Evolutionary conservation across 345 rosid genomes (phyloP).

Genomic region (Tarenaya hassleriana): DNA sequence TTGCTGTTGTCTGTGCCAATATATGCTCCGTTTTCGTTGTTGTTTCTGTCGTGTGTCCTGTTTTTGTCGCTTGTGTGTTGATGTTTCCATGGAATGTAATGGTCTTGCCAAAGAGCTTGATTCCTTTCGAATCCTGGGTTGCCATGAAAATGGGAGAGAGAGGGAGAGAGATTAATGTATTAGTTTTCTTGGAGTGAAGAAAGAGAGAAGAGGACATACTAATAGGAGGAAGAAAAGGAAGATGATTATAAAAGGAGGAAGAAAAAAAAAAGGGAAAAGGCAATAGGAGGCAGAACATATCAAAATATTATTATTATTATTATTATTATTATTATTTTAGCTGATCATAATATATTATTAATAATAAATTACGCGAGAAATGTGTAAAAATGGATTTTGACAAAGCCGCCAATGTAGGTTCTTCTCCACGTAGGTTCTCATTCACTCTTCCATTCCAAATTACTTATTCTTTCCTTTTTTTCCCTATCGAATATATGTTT

Average conservation of each 20-base stretch:
- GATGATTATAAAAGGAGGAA: slow-evolving; percentile 3
- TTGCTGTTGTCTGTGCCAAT: slow-evolving; percentile 16
- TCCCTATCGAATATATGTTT: too few species aligned
- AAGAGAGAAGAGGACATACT: slow-evolving; percentile 11
- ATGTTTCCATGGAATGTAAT: slow-evolving; percentile 47
- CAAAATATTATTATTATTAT: too few species aligned
- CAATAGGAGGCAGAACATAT: slow-evolving; percentile 25
- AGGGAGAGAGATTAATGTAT: slow-evolving; percentile 19
- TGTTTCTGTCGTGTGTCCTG: slow-evolving; percentile 37
- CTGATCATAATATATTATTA: background rate
- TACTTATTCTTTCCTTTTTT: too few species aligned
- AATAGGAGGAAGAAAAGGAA: slow-evolving; percentile 17
- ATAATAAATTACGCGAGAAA: background rate
- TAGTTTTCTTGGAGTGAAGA: slow-evolving; percentile 25
- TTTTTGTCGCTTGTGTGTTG: slow-evolving; percentile 30
- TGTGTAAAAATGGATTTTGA: slow-evolving; percentile 2
- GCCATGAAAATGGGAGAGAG: slow-evolving; percentile 37
- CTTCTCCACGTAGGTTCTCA: too few species aligned
- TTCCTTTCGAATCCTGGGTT: slow-evolving; percentile 46
- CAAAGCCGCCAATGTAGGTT: slow-evolving; percentile 17
- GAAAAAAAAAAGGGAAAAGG: slow-evolving; percentile 9
- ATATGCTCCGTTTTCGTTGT: slow-evolving; percentile 40
- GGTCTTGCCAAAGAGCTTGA: slow-evolving; percentile 79
- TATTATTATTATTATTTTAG: slow-evolving; percentile 17
- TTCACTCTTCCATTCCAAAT: too few species aligned